Evolutionary conservation across 176 grass and related monocot species (phyloP), one percentile per base, ranked within the genome.

Genomic region (Pharus latifolius): DNA sequence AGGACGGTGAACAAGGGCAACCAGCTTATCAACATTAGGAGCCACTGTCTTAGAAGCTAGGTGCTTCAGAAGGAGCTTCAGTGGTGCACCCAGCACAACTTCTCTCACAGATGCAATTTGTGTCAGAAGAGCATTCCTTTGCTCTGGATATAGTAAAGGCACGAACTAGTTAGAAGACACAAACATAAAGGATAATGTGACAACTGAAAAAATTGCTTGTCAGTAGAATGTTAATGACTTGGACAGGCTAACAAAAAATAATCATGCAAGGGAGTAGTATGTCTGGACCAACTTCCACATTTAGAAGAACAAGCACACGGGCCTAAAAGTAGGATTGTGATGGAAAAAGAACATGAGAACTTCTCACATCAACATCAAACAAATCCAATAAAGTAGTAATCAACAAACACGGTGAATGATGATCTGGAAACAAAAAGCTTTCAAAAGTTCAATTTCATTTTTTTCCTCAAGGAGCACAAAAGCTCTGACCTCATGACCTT

Each of bases 41-140:
- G 81, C 81, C 41, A 88, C 82, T 40, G 84, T 91, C 80, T 86
- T 99, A 5, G 69, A 78, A 67, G 84, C 72, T 69, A 99, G 82
- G 73, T 91, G 78, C 78, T 84, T 99, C 76, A 99, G 73, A 50
- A 99, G 52, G 24, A 91, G 64, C 78, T 93, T 94, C 49, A 99
- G 70, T 6, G 95, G 90, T 79, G 95, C 95, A 66, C 95, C 95
- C 56, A 99, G 56, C 19, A 99, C 95, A 67, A 99, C 82, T 82
- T 94, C 95, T 82, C 95, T 94, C 34, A 91, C 68, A 49, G 95
- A 99, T 75, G 95, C 95, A 86, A 99, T 90, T 82, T 94, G 87
- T 59, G 89, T 75, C 82, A 99, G 78, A 55, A 94, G 32, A 63
- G 87, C 47, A 88, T 88, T 89, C 40, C 83, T 85, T 80, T 99